Conservation (phyloP, 2,329 filamentous ascomycete genomes). For the Leptographium lundbergii region DNA sequence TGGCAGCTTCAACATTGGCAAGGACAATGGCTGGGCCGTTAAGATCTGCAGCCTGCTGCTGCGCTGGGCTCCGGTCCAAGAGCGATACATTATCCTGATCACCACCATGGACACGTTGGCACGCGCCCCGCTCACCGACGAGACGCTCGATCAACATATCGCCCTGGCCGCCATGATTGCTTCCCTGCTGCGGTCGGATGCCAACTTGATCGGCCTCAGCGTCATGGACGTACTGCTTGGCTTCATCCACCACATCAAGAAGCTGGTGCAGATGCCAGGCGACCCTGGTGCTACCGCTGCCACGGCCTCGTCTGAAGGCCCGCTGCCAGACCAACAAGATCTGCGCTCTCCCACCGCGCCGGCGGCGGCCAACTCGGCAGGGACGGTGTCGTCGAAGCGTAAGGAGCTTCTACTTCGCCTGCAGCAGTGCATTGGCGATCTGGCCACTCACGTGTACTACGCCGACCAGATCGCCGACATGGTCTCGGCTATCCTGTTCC, state of each 20-base stretch:
- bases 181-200: constrained; percentile 70
- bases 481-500: constrained; percentile 66
- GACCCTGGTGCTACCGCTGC: constrained; percentile 17
- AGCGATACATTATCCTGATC: constrained; percentile 81
- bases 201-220: constrained; percentile 89
- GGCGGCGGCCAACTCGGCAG: constrained; percentile 22
- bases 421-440: constrained; percentile 73
- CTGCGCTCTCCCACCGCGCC: constrained; percentile 14
- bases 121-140: constrained; percentile 54
- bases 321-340: constrained; percentile 16
- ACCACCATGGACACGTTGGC: constrained; percentile 67
- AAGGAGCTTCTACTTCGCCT: constrained; percentile 56
- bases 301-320: constrained; percentile 2
- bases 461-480: constrained; percentile 93
- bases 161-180: constrained; percentile 67
- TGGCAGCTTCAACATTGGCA: constrained; percentile 22
- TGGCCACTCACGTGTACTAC: constrained; percentile 94
- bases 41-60: constrained; percentile 69
- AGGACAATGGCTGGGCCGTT: constrained; percentile 62
- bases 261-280: constrained; percentile 54
- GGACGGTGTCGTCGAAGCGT: constrained; percentile 32
- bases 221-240: constrained; percentile 89
- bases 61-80: constrained; percentile 85
- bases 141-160: constrained; percentile 60
- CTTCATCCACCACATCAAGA: constrained; percentile 70